Conservation (phyloP, 495 filamentous ascomycete genomes). For the Lasiosphaeria hispida region DNA sequence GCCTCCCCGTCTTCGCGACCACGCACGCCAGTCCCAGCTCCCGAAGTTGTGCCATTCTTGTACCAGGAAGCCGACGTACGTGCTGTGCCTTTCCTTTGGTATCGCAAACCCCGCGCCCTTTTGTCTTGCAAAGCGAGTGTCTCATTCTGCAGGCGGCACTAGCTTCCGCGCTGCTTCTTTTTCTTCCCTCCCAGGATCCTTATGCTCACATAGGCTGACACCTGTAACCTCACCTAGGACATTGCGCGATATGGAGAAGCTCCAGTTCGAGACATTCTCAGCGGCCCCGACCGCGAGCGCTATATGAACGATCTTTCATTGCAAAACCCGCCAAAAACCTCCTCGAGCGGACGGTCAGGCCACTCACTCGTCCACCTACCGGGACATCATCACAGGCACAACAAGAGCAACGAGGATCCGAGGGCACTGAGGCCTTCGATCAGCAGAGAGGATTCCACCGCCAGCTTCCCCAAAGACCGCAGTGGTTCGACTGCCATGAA, state of each 20-base stretch:
- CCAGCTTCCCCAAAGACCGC: conserved; percentile 49
- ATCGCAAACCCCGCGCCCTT: not conserved
- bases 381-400: conserved; percentile 71
- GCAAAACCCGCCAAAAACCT: conserved; percentile 48
- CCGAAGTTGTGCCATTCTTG: conserved; percentile 92
- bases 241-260: conserved; percentile 80
- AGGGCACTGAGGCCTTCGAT: conserved; percentile 59
- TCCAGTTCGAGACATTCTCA: conserved; percentile 70
- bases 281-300: conserved; percentile 66
- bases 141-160: not conserved
- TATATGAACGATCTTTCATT: conserved; percentile 46
- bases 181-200: not conserved
- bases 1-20: conserved; percentile 72
- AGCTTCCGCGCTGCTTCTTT: not conserved
- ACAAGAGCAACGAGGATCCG: conserved; percentile 71
- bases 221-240: conserved; percentile 50
- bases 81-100: conserved; percentile 12
- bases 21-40: conserved; percentile 80
- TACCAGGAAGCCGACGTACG: conserved; percentile 85
- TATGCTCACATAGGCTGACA: conserved; percentile 6
- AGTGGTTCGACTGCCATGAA: conserved; percentile 40
- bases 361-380: conserved; percentile 56
- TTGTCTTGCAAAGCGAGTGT: not conserved
- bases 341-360: conserved; percentile 50
- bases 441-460: conserved; percentile 67